These are phyloP conservation scores for Rhexocercosporidium sp. DNA, from an alignment of 2,329 filamentous ascomycete species.

Conservation along the genomic window DNA sequence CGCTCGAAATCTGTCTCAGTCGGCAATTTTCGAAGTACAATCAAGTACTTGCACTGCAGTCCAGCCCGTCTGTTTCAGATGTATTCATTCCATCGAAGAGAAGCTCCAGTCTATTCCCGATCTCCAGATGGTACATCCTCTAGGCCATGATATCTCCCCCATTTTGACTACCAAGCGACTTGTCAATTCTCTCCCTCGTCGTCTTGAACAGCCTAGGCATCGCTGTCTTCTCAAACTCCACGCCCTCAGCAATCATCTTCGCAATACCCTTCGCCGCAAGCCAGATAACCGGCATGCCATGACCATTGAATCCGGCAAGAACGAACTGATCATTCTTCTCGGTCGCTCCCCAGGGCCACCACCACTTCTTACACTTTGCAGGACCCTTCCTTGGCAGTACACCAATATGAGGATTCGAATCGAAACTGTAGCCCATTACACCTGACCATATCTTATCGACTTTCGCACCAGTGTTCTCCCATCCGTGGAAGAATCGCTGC, in stretches of 20 bases:
- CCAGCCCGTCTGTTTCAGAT: too few species aligned
- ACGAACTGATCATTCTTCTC: slow-evolving; percentile 45
- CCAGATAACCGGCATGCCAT: slow-evolving; percentile 56
- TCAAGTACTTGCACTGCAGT: too few species aligned
- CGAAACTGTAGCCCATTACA: slow-evolving; percentile 51
- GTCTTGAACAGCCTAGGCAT: slow-evolving; percentile 46
- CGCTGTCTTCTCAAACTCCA: slow-evolving; percentile 15
- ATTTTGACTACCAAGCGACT: background rate
- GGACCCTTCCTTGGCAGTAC: slow-evolving; percentile 41
- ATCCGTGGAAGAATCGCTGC: slow-evolving; percentile 53
- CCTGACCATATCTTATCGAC: slow-evolving; percentile 39
- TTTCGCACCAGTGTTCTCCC: slow-evolving; percentile 50
- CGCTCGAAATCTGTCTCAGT: too few species aligned
- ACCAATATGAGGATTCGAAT: slow-evolving; percentile 52
- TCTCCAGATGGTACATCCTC: background rate
- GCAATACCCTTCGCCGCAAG: slow-evolving; percentile 48
- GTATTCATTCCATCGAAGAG: background rate
- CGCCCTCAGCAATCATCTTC: slow-evolving; percentile 45
- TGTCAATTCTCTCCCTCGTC: slow-evolving; percentile 27
- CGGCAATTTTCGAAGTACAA: too few species aligned
- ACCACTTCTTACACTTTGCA: slow-evolving; percentile 33
- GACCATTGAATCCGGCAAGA: slow-evolving; percentile 56
- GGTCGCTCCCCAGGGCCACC: background rate
- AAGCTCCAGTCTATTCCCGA: background rate
- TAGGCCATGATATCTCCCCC: slow-evolving; percentile 20